These are phyloP conservation scores for Crithidia mellificae DNA, from an alignment of 208 protist species.

Conservation along the genomic window DNA sequence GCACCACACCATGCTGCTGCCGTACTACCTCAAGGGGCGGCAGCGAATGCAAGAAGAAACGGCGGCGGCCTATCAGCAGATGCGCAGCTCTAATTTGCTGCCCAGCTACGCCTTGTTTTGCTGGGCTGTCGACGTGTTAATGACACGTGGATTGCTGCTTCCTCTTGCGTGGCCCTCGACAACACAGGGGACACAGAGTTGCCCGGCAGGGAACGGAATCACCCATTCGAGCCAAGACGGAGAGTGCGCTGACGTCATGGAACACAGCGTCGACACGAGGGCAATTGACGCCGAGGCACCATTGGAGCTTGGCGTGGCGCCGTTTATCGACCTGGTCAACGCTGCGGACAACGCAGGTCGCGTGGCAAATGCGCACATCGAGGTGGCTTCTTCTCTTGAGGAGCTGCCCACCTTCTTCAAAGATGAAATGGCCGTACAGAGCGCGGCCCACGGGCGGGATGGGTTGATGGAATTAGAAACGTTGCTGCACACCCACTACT, in stretches of 20 bases:
- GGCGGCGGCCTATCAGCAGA: slow-evolving; percentile 36
- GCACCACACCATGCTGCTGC: slow-evolving; percentile 60
- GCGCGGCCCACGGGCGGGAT: slow-evolving; percentile 32
- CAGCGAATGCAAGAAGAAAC: slow-evolving; percentile 53
- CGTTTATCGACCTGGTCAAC: slow-evolving; percentile 83
- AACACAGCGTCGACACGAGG: neutral
- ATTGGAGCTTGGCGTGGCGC: slow-evolving; percentile 74
- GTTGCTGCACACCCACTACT: slow-evolving; percentile 60
- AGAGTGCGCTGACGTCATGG: neutral
- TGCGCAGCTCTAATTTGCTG: slow-evolving; percentile 48
- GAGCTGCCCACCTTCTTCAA: slow-evolving; percentile 76
- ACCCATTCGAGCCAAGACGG: neutral
- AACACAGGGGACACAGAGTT: neutral
- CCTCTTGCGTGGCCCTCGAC: slow-evolving; percentile 54
- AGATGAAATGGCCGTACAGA: slow-evolving; percentile 39
- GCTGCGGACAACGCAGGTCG: slow-evolving; percentile 45
- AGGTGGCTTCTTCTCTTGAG: slow-evolving; percentile 59
- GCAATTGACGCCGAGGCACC: neutral
- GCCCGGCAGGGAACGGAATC: neutral
- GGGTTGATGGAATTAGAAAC: slow-evolving; percentile 24
- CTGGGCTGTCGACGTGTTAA: slow-evolving; percentile 66
- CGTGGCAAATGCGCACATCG: slow-evolving; percentile 60
- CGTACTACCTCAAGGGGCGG: slow-evolving; percentile 49
- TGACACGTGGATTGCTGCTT: slow-evolving; percentile 60
- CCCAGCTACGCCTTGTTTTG: slow-evolving; percentile 45